These are phyloP conservation scores for Phlebopus sp. DNA, from an alignment of 1,284 basidiomycete species.

Conservation along the genomic window DNA sequence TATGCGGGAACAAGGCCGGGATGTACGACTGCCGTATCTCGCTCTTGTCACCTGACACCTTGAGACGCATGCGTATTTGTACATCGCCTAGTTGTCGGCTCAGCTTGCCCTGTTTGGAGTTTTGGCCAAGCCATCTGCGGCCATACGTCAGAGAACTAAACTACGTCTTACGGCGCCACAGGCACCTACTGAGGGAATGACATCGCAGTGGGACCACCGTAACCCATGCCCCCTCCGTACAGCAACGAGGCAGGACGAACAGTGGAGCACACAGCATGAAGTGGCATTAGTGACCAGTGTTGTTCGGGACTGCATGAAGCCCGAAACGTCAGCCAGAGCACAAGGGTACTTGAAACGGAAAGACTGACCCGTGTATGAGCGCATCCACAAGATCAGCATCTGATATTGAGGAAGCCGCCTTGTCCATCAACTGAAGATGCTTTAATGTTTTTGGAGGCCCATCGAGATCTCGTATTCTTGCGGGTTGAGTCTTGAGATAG, in stretches of 20 bases:
- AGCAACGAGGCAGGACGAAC: conserved; percentile 81
- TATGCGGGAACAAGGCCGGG: conserved; percentile 76
- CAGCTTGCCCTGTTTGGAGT: conserved; percentile 89
- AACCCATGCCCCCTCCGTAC: conserved; percentile 71
- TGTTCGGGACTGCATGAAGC: conserved; percentile 71
- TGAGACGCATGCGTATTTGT: conserved; percentile 92
- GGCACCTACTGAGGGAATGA: conserved; percentile 77
- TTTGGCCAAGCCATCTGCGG: conserved; percentile 91
- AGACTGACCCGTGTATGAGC: conserved; percentile 84
- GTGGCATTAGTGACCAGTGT: conserved; percentile 94
- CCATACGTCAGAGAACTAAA: conserved; percentile 6
- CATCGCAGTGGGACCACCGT: conserved; percentile 65
- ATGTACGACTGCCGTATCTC: conserved; percentile 93
- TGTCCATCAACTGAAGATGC: conserved; percentile 80
- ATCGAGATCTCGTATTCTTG: conserved; percentile 51
- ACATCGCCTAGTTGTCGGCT: conserved; percentile 83
- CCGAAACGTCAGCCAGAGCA: neutral
- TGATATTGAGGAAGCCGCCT: conserved; percentile 88
- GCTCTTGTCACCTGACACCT: conserved; percentile 83
- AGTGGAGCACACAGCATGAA: conserved; percentile 89
- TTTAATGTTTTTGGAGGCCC: conserved; percentile 69
- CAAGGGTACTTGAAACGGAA: conserved; percentile 2
- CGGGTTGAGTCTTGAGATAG: conserved; percentile 82
- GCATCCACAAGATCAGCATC: conserved; percentile 95
- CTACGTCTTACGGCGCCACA: neutral